Base-by-base conservation (phyloP, 139 green algal species). In the Tetradesmus lagerheimii region DNA sequence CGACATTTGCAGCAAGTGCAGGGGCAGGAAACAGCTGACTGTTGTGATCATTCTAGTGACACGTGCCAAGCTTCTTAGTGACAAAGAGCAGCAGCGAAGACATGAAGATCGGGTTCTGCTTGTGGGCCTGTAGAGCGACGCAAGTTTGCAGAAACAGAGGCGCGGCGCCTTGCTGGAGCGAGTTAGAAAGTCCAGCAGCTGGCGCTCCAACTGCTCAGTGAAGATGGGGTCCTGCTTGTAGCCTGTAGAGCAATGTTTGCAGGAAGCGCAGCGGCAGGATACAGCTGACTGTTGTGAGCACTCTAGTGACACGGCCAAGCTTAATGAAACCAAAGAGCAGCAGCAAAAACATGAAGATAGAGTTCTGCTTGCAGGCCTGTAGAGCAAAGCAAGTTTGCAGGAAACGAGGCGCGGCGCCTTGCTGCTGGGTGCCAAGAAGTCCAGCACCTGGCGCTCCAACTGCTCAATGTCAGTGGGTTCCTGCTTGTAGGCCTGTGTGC, bases 151-250 rank as follows among this genome's bases (percentile, higher is more conserved):
- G 43, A 8, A 50, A 50, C n/a, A n/a, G 29, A 84, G 45, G 20
- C 74, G 74, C 6, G 34, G n/a, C 18, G 45, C 12, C 6, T 76
- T 62, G 47, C 77, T 43, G 43, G 53, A 74, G 67, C 93, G 89
- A 0, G 88, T 86, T 29, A 96, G 12, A 78, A 97, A 96, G 39
- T 41, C 80, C 1, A 83, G 89, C 34, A 97, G 66, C n/a, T 94
- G 78, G 2, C 80, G 62, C 92, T 97, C 95, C 71, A 97, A 27
- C 9, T 50, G 35, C 45, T 92, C 81, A 5, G 95, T 74, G n/a
- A 86, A 93, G 23, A 83, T 74, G 29, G 87, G 80, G 39, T 95
- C 75, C 31, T 90, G 35, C 88, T 94, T 93, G 8, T 92, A 93
- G n/a, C 83, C 90, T n/a, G n/a, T n/a, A n/a, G n/a, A n/a, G n/a